These are phyloP conservation scores for Colletotrichum zoysiae DNA, from an alignment of 2,329 filamentous ascomycete genomes.

Conservation along the genomic window DNA sequence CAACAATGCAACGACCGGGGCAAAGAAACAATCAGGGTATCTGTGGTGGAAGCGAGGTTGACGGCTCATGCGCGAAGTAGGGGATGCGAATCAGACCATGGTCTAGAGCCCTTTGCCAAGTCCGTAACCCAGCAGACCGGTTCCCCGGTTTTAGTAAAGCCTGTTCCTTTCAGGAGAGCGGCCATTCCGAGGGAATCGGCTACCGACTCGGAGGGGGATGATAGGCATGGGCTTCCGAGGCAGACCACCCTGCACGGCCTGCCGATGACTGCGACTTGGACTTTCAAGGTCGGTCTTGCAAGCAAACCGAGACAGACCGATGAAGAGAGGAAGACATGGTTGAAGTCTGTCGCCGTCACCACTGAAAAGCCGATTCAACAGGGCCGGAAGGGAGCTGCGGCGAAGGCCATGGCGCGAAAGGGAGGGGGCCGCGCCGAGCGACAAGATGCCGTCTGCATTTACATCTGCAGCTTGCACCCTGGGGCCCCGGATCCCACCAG, in stretches of 20 bases:
- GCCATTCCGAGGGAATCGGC: not conserved
- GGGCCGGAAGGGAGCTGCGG: conserved; percentile 20
- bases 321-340: not conserved
- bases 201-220: conserved; percentile 6
- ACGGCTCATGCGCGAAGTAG: conserved; percentile 1
- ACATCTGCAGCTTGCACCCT: conserved; percentile 31
- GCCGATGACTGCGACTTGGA: not conserved
- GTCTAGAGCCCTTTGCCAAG: conserved; percentile 29
- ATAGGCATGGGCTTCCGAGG: conserved; percentile 10
- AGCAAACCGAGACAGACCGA: not conserved
- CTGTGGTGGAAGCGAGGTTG: conserved; percentile 17
- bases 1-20: conserved; percentile 12
- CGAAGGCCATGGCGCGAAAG: not conserved
- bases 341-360: conserved; percentile 1
- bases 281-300: too few relatives aligned
- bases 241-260: not conserved
- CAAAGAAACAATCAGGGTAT: not conserved
- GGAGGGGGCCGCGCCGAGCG: conserved; percentile 8
- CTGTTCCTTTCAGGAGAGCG: not conserved
- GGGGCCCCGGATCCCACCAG: conserved; percentile 38
- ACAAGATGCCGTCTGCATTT: conserved; percentile 16
- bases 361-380: not conserved
- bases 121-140: conserved; percentile 35
- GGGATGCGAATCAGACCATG: conserved; percentile 13
- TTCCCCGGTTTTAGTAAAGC: conserved; percentile 24